Base-by-base conservation (phyloP, 148 eudicot species). In the Chenopodium berlandieri region DNA sequence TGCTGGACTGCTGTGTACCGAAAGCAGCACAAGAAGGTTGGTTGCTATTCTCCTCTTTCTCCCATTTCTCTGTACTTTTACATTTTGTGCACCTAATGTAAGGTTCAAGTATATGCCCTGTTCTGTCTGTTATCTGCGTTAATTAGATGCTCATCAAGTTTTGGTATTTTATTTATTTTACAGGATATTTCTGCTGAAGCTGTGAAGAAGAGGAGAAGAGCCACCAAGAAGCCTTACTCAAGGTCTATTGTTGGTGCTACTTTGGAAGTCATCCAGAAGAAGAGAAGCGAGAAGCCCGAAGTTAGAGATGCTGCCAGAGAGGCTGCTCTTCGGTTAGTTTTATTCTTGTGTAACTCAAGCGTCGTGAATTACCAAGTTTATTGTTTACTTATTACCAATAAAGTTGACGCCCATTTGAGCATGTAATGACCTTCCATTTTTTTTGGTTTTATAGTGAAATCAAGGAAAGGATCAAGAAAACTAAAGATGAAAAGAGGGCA, bases 191-290 rank as follows among this genome's bases (percentile, higher is more conserved):
- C 94, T 77, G 86, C 86, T 74, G 94, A 91, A 73, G 86, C 89
- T 79, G 94, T 89, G 77, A 91, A 89, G 88, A 91, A 91, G 90
- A 89, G 94, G 86, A 91, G 92, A 82, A 86, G 92, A 30, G 70
- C 92, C 31, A 86, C 94, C 80, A 91, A 91, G 87, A 91, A 91
- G 80, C 92, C 94, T 27, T 91, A 91, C 84, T 91, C 93, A 13
- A 91, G 93, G 86, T 89, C 93, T 54, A 89, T 91, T 88, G 93
- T 89, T n/a, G 93, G 93, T 22, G 93, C 88, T 31, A 91, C 93
- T 56, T 83, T 91, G 86, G 93, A 91, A 82, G 91, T 91, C 54
- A 91, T 91, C 52, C 93, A 91, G 84, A 91, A 91, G 90, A 91
- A 79, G 78, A 89, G 93, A 79, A 52, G 72, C 32, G 90, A 91